Evolutionary conservation across 2,329 filamentous ascomycete genomes (phyloP).

Genomic region (Cercospora sp.): DNA sequence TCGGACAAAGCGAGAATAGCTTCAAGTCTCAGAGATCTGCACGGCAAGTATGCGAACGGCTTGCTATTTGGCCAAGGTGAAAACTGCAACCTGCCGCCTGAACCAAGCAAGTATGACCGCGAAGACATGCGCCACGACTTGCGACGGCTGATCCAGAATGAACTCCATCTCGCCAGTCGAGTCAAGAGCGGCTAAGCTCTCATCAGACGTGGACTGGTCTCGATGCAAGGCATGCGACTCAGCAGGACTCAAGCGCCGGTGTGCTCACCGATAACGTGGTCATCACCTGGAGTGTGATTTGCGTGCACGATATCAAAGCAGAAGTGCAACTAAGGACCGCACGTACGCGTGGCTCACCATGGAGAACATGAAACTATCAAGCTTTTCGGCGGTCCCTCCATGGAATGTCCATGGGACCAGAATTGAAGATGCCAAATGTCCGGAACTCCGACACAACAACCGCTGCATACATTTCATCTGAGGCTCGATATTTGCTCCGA

Average conservation of each 20-base stretch:
- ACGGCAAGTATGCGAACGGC: background rate
- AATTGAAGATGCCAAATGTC: background rate
- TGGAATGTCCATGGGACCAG: background rate
- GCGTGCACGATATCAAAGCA: background rate
- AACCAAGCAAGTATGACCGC: background rate
- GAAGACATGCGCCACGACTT: background rate
- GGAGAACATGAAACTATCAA: background rate
- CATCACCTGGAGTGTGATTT: background rate
- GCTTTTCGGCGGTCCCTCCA: background rate
- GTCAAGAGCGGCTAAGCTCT: background rate
- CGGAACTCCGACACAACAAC: background rate
- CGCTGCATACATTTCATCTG: background rate
- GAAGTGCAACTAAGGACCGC: background rate
- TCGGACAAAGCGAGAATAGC: background rate
- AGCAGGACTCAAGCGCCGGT: background rate
- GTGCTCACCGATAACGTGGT: background rate
- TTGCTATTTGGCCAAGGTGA: background rate
- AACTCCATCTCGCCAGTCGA: background rate
- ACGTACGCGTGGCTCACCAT: background rate
- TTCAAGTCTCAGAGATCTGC: background rate
- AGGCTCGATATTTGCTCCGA: background rate
- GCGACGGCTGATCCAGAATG: background rate
- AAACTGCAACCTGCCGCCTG: background rate
- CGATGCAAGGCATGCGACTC: background rate
- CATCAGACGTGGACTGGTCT: background rate